Evolutionary conservation across 176 grass and related monocot genomes (phyloP).

Genomic region (Oryza brachyantha): DNA sequence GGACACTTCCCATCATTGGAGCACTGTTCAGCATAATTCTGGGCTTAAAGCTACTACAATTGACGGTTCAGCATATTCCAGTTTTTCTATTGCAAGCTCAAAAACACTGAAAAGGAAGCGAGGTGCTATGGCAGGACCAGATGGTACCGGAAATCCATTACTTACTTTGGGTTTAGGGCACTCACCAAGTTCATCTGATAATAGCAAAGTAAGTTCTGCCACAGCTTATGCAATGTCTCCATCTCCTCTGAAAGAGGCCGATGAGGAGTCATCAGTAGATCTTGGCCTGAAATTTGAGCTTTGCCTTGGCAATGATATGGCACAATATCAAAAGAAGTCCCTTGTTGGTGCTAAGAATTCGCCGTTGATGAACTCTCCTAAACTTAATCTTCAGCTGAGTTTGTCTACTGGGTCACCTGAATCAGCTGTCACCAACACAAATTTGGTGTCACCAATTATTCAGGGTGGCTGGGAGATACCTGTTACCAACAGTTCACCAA

Average conservation of each 20-base stretch:
- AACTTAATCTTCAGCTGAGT: constrained; percentile 72
- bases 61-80: constrained; percentile 29
- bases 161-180: constrained; percentile 53
- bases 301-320: constrained; percentile 38
- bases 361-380: background rate
- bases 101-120: constrained; percentile 41
- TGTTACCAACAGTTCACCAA: background rate
- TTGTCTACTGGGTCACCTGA: constrained; percentile 60
- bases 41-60: constrained; percentile 34
- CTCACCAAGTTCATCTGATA: constrained; percentile 63
- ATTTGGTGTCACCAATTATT: constrained; percentile 23
- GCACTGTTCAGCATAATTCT: constrained; percentile 28
- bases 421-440: constrained; percentile 51
- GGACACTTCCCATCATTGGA: constrained; percentile 23
- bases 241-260: constrained; percentile 62
- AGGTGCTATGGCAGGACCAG: constrained; percentile 35
- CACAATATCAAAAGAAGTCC: constrained; percentile 39
- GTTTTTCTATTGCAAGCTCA: constrained; percentile 30
- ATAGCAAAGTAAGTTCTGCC: constrained; percentile 69
- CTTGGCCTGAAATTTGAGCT: constrained; percentile 64
- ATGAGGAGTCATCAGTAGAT: constrained; percentile 64
- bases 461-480: constrained; percentile 13
- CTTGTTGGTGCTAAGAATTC: constrained; percentile 25
- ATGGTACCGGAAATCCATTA: constrained; percentile 34
- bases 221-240: constrained; percentile 48